These are phyloP conservation scores for Microbotryum violaceum DNA, from an alignment of 1,284 basidiomycete species.

Conservation along the genomic window DNA sequence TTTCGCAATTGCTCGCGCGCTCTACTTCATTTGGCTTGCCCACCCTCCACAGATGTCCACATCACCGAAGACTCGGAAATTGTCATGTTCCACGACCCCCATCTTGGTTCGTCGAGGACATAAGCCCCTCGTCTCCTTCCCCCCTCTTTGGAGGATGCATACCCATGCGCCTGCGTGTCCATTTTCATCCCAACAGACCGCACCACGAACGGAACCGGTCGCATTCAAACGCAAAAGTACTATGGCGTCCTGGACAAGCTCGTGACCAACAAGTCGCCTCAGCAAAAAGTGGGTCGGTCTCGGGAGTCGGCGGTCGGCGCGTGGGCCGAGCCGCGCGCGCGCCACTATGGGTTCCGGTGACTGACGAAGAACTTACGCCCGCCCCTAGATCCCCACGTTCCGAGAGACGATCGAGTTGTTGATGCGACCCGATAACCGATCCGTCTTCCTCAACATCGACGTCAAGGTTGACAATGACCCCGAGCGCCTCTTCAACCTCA, in stretches of 20 bases:
- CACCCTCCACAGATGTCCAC: constrained; percentile 72
- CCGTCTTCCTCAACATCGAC: constrained; percentile 69
- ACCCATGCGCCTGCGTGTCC: neutral
- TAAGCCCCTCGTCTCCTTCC: neutral
- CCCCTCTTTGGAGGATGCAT: neutral
- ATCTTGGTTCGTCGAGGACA: constrained; percentile 13
- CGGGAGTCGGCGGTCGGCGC: constrained; percentile 8
- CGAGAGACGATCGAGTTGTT: constrained; percentile 69
- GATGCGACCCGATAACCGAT: constrained; percentile 67
- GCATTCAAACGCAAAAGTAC: constrained; percentile 47
- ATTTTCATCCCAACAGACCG: constrained; percentile 41
- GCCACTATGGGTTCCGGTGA: neutral
- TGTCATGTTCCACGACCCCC: constrained; percentile 53
- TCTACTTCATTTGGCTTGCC: too few species aligned
- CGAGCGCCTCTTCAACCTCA: constrained; percentile 71
- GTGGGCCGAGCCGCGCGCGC: neutral
- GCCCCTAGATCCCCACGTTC: constrained; percentile 79
- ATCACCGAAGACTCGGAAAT: constrained; percentile 83
- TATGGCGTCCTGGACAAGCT: constrained; percentile 70
- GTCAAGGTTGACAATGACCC: constrained; percentile 86
- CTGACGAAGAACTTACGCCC: neutral
- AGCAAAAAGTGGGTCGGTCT: constrained; percentile 36
- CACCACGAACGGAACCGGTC: constrained; percentile 51
- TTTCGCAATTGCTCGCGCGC: too few species aligned
- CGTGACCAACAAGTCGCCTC: constrained; percentile 69